A percentile compares a stretch with the other conserved stretches of the same genome.
Evolutionary conservation across 1,284 basidiomycete species (phyloP).

Genomic region (Fomitopsis schrenkii): DNA sequence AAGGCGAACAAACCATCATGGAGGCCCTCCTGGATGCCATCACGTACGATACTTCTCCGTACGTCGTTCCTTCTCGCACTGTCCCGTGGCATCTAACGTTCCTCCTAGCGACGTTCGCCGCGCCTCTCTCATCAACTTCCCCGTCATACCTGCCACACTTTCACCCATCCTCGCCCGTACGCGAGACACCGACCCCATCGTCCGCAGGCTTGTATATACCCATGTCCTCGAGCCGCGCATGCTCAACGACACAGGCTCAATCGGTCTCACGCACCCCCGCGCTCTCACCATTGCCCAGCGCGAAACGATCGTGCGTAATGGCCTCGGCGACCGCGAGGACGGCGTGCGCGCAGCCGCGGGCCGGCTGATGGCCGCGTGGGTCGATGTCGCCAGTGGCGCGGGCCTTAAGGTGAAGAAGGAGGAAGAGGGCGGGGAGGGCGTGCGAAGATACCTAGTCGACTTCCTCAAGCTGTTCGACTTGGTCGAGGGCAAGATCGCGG

Average conservation of each 20-base stretch:
- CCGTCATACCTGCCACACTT: conserved; percentile 58
- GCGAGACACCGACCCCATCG: conserved; percentile 81
- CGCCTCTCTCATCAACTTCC: conserved; percentile 79
- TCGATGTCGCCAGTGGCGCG: conserved; percentile 43
- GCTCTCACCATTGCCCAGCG: conserved; percentile 74
- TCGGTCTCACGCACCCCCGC: conserved; percentile 63
- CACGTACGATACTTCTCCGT: conserved; percentile 77
- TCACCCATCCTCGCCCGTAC: conserved; percentile 75
- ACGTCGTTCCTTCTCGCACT: conserved; percentile 24
- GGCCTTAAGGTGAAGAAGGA: conserved; percentile 44
- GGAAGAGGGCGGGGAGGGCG: conserved; percentile 25
- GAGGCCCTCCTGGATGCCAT: conserved; percentile 75
- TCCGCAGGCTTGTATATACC: conserved; percentile 81
- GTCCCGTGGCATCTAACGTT: background rate
- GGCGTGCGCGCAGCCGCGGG: conserved; percentile 79
- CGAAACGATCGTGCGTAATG: conserved; percentile 75
- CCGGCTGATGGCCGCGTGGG: conserved; percentile 76
- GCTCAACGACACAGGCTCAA: conserved; percentile 19
- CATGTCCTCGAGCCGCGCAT: conserved; percentile 47
- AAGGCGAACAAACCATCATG: conserved; percentile 62
- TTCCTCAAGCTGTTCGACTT: conserved; percentile 68
- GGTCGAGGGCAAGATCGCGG: conserved; percentile 50
- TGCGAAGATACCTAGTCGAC: conserved; percentile 38
- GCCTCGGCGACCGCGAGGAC: conserved; percentile 85
- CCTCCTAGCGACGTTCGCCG: conserved; percentile 81